These are phyloP conservation scores for Clonostachys rosea DNA, from an alignment of 2,329 filamentous ascomycete species.

Conservation along the genomic window DNA sequence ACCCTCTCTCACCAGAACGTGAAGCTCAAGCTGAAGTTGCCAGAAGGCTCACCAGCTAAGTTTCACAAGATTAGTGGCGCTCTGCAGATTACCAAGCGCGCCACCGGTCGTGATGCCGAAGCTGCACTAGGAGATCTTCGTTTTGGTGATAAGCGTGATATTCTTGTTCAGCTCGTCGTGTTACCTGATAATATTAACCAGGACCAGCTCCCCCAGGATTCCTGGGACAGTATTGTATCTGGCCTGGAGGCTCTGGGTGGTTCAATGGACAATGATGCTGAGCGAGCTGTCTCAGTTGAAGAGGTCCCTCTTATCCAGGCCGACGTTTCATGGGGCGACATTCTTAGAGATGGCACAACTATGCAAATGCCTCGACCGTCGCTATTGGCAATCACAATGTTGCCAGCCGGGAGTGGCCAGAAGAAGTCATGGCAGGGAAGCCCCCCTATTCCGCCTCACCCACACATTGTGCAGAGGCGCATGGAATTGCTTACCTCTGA, in stretches of 20 bases:
- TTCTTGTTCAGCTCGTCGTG: slow-evolving; percentile 91
- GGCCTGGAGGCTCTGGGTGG: slow-evolving; percentile 91
- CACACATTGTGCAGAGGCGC: slow-evolving; percentile 88
- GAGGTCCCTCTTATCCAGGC: slow-evolving; percentile 94
- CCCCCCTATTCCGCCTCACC: slow-evolving; percentile 90
- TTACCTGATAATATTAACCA: slow-evolving; percentile 77
- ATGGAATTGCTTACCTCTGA: slow-evolving; percentile 98
- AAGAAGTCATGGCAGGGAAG: slow-evolving; percentile 62
- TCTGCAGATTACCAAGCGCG: slow-evolving; percentile 92
- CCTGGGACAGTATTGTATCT: slow-evolving; percentile 96
- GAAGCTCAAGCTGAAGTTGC: slow-evolving; percentile 88
- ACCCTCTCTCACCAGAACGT: slow-evolving; percentile 97
- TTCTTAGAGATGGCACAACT: slow-evolving; percentile 81
- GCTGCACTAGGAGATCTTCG: slow-evolving; percentile 86
- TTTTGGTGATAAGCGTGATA: slow-evolving; percentile 91
- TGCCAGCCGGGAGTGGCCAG: slow-evolving; percentile 62
- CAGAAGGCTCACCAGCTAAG: slow-evolving; percentile 94
- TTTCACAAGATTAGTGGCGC: slow-evolving; percentile 98
- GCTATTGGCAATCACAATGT: slow-evolving; percentile 90
- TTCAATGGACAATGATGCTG: slow-evolving; percentile 79
- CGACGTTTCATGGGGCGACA: slow-evolving; percentile 89
- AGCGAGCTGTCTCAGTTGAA: slow-evolving; percentile 79
- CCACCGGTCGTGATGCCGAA: slow-evolving; percentile 90
- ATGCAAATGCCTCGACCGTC: slow-evolving; percentile 87
- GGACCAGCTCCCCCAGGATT: slow-evolving; percentile 85